phyloP scores from a whole-genome alignment of 164 flowering plant species.

The Sedum album region DNA sequence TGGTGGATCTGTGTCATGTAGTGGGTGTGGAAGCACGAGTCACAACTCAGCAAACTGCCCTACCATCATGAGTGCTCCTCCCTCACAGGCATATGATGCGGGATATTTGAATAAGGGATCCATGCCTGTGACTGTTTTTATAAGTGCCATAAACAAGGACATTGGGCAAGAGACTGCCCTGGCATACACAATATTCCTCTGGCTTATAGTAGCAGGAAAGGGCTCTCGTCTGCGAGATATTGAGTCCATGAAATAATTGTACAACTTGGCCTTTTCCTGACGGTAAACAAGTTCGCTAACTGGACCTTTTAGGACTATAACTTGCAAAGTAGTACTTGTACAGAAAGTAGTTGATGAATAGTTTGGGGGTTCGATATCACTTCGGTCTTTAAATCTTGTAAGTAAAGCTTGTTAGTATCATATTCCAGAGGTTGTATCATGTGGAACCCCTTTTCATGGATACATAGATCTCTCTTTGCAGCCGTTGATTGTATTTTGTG shows the following conservation, averaged over 20 bases:
- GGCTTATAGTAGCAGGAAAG: background rate
- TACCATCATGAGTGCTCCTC: constrained; percentile 34
- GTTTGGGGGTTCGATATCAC: no score
- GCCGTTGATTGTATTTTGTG: no score
- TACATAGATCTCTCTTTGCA: no score
- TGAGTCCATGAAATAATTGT: constrained; percentile 18
- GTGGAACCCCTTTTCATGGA: no score
- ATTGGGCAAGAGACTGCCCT: constrained; percentile 10
- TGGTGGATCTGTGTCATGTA: constrained; percentile 30
- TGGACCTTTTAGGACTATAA: no score
- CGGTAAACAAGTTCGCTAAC: no score
- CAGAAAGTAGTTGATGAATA: no score
- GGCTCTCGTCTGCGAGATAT: constrained; percentile 17
- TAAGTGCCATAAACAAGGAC: constrained; percentile 8
- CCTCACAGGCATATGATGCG: background rate
- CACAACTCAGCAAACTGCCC: constrained; percentile 73
- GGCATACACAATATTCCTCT: constrained; percentile 1
- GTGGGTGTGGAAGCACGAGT: constrained; percentile 53
- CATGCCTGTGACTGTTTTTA: background rate
- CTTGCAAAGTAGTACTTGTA: no score
- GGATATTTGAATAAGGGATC: background rate
- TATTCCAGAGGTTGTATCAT: no score
- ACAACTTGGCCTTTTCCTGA: no score
- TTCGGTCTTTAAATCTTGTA: no score
- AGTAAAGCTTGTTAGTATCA: no score